These are phyloP conservation scores for Torulaspora gathmanii DNA, from an alignment of 805 yeast species.

Conservation along the genomic window DNA sequence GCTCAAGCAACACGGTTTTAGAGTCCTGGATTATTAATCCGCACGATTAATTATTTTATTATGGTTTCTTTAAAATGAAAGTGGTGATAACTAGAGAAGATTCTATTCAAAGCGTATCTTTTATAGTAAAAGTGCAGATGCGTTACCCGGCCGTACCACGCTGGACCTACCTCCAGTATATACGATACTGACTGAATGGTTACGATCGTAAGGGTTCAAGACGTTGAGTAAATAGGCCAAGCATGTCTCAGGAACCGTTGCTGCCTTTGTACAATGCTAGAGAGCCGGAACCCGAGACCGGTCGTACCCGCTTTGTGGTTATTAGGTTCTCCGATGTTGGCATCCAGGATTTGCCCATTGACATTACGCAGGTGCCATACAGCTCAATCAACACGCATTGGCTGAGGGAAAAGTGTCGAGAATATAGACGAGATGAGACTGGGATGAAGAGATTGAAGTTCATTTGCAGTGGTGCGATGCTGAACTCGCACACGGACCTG, in stretches of 20 bases:
- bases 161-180: too few species aligned
- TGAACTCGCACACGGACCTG: slow-evolving; percentile 21
- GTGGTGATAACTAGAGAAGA: neutral
- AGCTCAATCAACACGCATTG: slow-evolving; percentile 24
- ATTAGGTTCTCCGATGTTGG: slow-evolving; percentile 31
- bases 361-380: slow-evolving; percentile 25
- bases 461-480: slow-evolving; percentile 29
- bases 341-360: slow-evolving; percentile 27
- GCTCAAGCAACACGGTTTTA: slow-evolving; percentile 67
- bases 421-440: slow-evolving; percentile 19
- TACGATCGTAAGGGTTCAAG: slow-evolving; percentile 1
- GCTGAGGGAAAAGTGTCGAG: slow-evolving; percentile 31
- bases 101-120: neutral
- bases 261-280: slow-evolving; percentile 14
- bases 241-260: slow-evolving; percentile 25
- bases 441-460: slow-evolving; percentile 25
- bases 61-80: slow-evolving; percentile 17
- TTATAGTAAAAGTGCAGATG: neutral
- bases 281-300: slow-evolving; percentile 1
- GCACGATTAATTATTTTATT: slow-evolving; percentile 46
- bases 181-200: too few species aligned
- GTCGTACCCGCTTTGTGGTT: slow-evolving; percentile 16
- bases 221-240: neutral
- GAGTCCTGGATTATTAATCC: slow-evolving; percentile 63
- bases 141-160: neutral